Evolutionary conservation across 1,284 basidiomycete species (phyloP).

Genomic region (Sporisorium reilianum): DNA sequence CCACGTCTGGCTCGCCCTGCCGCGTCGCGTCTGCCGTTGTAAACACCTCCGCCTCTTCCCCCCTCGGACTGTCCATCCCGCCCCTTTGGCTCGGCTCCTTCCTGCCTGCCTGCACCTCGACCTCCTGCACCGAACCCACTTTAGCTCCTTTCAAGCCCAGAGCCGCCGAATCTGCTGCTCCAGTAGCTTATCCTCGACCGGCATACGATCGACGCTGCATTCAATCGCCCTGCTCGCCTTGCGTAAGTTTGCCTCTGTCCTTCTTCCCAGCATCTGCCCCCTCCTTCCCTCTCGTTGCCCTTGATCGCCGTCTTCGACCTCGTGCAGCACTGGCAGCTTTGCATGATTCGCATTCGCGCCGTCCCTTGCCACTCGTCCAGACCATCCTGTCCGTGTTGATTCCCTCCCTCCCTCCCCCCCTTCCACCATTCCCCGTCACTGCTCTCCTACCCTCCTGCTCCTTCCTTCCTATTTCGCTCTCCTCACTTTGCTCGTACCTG

Average conservation of each 20-base stretch:
- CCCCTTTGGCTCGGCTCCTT: slow-evolving; percentile 1
- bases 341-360: slow-evolving; percentile 5
- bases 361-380: background rate
- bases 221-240: slow-evolving; percentile 16
- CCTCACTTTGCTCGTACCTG: background rate
- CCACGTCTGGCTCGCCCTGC: slow-evolving; percentile 10
- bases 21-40: slow-evolving; percentile 30
- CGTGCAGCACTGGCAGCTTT: slow-evolving; percentile 14
- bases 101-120: slow-evolving; percentile 1
- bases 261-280: slow-evolving; percentile 3
- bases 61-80: slow-evolving; percentile 9
- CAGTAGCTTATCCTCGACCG: slow-evolving; percentile 28
- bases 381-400: slow-evolving; percentile 23
- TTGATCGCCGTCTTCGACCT: slow-evolving; percentile 1
- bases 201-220: slow-evolving; percentile 43
- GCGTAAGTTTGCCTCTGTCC: slow-evolving; percentile 38
- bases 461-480: slow-evolving; percentile 19
- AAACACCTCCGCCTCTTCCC: slow-evolving; percentile 17
- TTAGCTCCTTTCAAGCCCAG: slow-evolving; percentile 17
- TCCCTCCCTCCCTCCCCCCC: slow-evolving; percentile 7
- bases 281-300: background rate
- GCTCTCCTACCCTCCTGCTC: slow-evolving; percentile 3
- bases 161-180: slow-evolving; percentile 21
- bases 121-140: slow-evolving; percentile 12
- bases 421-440: slow-evolving; percentile 8